Evolutionary conservation across 805 yeast genomes (phyloP).

Genomic region (Lachancea nothofagi): DNA sequence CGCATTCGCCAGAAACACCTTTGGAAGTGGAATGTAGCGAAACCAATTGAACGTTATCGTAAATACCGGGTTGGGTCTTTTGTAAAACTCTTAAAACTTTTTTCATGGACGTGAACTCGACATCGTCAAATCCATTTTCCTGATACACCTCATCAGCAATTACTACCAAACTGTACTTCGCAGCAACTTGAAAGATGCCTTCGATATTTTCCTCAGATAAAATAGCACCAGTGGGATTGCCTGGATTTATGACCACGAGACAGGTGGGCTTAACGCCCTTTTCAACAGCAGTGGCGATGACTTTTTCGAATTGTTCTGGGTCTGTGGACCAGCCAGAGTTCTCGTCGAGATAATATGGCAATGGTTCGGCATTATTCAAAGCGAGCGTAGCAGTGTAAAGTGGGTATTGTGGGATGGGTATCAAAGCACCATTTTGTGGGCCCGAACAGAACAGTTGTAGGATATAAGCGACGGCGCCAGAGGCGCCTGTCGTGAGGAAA

Average conservation of each 20-base stretch:
- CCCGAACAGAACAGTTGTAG: constrained; percentile 66
- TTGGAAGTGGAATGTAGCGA: constrained; percentile 96
- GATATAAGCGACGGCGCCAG: constrained; percentile 82
- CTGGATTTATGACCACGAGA: constrained; percentile 92
- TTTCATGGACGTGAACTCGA: constrained; percentile 74
- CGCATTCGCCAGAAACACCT: constrained; percentile 98
- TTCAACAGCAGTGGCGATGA: constrained; percentile 43
- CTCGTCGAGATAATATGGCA: constrained; percentile 86
- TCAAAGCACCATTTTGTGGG: constrained; percentile 67
- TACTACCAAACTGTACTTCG: constrained; percentile 74
- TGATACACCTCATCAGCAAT: constrained; percentile 98
- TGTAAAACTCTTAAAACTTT: constrained; percentile 67
- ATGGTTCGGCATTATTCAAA: constrained; percentile 70
- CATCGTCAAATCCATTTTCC: constrained; percentile 76
- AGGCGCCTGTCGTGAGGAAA: constrained; percentile 90
- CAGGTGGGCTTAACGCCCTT: constrained; percentile 64
- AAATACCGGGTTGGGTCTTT: constrained; percentile 47
- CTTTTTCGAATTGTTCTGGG: constrained; percentile 52
- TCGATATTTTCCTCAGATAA: constrained; percentile 59
- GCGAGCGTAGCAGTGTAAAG: constrained; percentile 93
- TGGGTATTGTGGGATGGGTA: constrained; percentile 98
- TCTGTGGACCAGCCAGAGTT: constrained; percentile 77
- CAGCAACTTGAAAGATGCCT: constrained; percentile 72
- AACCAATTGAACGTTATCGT: constrained; percentile 75
- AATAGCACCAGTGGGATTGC: constrained; percentile 95